Evolutionary conservation across 129 eudicot species (phyloP).

Genomic region (Pittosporum tobira): DNA sequence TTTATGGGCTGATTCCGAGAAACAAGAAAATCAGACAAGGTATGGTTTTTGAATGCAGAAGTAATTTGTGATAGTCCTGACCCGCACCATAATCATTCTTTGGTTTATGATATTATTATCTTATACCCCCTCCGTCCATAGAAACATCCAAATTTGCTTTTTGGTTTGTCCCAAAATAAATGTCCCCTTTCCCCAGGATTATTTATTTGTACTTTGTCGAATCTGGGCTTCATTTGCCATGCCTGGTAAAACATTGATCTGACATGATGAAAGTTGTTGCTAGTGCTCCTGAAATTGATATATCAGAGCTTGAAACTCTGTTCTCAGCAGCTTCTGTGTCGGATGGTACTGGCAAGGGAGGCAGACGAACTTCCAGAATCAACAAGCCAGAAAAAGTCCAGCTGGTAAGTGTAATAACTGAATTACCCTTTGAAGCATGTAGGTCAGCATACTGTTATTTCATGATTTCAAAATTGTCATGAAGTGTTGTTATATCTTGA

Average conservation of each 20-base stretch:
- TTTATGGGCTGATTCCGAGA: slow-evolving; percentile 86
- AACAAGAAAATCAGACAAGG: slow-evolving; percentile 76
- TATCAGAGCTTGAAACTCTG: slow-evolving; percentile 81
- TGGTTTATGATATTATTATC: neutral
- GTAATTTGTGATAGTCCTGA: neutral
- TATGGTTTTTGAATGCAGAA: slow-evolving; percentile 11
- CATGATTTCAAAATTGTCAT: too few relatives aligned
- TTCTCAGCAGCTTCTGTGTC: slow-evolving; percentile 77
- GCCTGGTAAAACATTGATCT: slow-evolving; percentile 8
- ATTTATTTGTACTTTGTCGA: neutral
- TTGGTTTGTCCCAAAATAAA: too few relatives aligned
- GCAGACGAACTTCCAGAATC: slow-evolving; percentile 57
- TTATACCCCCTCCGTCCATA: too few relatives aligned
- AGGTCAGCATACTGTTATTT: too few relatives aligned
- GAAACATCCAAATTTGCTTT: too few relatives aligned
- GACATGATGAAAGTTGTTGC: slow-evolving; percentile 18
- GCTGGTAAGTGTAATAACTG: slow-evolving; percentile 57
- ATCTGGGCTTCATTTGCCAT: neutral
- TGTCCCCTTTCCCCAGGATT: neutral
- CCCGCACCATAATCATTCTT: neutral
- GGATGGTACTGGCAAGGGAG: slow-evolving; percentile 51
- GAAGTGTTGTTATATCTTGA: too few relatives aligned
- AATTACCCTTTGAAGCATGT: too few relatives aligned
- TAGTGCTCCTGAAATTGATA: slow-evolving; percentile 96
- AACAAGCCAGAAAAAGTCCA: slow-evolving; percentile 91